phyloP scores from a whole-genome alignment of 2,329 filamentous ascomycete species.

The Biscogniauxia marginata region DNA sequence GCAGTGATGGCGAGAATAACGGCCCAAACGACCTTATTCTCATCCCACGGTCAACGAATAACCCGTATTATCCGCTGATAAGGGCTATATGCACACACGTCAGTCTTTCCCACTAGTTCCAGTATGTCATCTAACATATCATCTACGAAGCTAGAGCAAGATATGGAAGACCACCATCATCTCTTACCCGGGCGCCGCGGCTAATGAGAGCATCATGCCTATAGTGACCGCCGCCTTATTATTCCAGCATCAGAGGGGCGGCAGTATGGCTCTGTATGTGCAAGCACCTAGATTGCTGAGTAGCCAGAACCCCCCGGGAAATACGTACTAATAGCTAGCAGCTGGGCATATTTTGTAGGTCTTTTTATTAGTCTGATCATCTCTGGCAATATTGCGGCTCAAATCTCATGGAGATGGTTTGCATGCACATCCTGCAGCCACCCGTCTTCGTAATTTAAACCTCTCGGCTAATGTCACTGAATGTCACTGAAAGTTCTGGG shows the following conservation, averaged over 20 bases:
- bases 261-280: constrained; percentile 31
- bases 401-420: constrained; percentile 34
- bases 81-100: background rate
- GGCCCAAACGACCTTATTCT: constrained; percentile 24
- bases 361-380: constrained; percentile 36
- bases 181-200: constrained; percentile 32
- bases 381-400: constrained; percentile 31
- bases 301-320: background rate
- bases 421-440: constrained; percentile 15
- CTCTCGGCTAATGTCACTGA: no score
- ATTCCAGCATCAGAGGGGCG: constrained; percentile 31
- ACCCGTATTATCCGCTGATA: constrained; percentile 26
- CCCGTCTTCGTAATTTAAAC: background rate
- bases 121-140: constrained; percentile 1
- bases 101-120: background rate
- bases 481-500: no score
- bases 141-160: constrained; percentile 31
- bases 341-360: constrained; percentile 34
- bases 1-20: constrained; percentile 1
- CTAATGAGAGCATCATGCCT: constrained; percentile 36
- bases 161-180: constrained; percentile 33
- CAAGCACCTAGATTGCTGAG: no score
- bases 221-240: constrained; percentile 34
- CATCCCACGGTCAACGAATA: constrained; percentile 24
- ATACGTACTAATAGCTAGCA: constrained; percentile 1